Evolutionary conservation across 768 basidiomycete species (phyloP).

Genomic region (Mrakia blollopis): DNA sequence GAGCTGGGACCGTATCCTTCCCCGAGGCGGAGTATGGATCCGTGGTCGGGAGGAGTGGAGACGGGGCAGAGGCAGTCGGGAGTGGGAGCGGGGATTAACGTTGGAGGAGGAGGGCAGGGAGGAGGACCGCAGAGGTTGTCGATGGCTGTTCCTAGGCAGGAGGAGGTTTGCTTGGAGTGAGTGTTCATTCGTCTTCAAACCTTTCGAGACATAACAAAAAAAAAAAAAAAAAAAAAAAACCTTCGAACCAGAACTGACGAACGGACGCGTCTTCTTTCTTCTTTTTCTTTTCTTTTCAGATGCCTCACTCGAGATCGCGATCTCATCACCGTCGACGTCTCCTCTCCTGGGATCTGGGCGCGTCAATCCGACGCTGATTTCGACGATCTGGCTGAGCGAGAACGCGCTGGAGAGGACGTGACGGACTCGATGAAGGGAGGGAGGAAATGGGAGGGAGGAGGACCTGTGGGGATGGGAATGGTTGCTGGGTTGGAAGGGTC

Average conservation of each 20-base stretch:
- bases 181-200: neutral
- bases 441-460: conserved; percentile 30
- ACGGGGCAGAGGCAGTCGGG: conserved; percentile 10
- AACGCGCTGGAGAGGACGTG: conserved; percentile 55
- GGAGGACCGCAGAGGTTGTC: neutral
- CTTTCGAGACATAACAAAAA: too few species aligned
- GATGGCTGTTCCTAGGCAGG: conserved; percentile 10
- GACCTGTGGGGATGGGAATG: conserved; percentile 31
- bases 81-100: neutral
- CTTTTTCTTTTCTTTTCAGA: conserved; percentile 52
- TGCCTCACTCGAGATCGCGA: conserved; percentile 99
- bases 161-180: conserved; percentile 30
- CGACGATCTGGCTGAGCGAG: conserved; percentile 68
- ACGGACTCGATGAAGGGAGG: conserved; percentile 17
- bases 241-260: too few species aligned
- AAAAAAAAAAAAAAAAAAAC: too few species aligned
- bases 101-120: neutral
- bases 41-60: conserved; percentile 1
- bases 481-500: conserved; percentile 17
- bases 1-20: conserved; percentile 16
- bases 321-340: conserved; percentile 91
- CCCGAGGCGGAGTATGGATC: conserved; percentile 4
- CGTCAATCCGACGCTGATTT: conserved; percentile 78
- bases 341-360: conserved; percentile 81
- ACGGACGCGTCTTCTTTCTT: neutral